Conservation (phyloP, 1,139 yeast genomes). For the Sugiyamaella castrensis region DNA sequence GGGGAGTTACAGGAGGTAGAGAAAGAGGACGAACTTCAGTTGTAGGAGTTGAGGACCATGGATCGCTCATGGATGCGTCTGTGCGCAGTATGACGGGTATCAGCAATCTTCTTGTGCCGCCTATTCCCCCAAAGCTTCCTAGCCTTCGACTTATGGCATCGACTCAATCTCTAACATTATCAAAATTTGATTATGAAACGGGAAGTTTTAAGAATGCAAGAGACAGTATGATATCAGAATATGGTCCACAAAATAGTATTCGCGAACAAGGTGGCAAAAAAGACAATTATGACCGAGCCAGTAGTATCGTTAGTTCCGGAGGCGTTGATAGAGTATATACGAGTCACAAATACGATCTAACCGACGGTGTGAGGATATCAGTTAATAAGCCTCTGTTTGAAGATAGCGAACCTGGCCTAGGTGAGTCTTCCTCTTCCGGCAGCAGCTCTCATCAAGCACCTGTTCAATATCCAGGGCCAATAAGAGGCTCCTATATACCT, state of each 20-base stretch:
- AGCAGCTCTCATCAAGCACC: conserved; percentile 11
- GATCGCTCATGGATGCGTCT: too few species aligned
- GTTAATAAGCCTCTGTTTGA: conserved; percentile 1
- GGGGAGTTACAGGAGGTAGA: too few species aligned
- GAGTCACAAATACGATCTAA: neutral
- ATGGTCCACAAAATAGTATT: neutral
- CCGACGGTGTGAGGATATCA: neutral
- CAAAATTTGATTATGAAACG: conserved; percentile 9
- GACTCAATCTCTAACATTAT: conserved; percentile 14
- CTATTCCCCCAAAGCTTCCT: conserved; percentile 20
- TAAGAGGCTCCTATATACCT: conserved; percentile 11
- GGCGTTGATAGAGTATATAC: neutral
- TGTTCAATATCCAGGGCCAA: neutral
- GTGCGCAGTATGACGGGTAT: too few species aligned
- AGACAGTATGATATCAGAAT: neutral
- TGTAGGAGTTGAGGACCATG: too few species aligned
- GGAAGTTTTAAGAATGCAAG: neutral
- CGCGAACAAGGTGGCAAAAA: conserved; percentile 1
- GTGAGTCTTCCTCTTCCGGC: conserved; percentile 10
- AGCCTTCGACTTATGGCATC: conserved; percentile 17
- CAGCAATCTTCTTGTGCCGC: neutral
- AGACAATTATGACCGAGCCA: too few species aligned
- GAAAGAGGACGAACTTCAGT: too few species aligned
- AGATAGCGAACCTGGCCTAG: neutral
- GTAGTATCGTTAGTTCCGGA: too few species aligned